Conservation (phyloP, 1,284 basidiomycete genomes). For the Boletellus deceptivus region DNA sequence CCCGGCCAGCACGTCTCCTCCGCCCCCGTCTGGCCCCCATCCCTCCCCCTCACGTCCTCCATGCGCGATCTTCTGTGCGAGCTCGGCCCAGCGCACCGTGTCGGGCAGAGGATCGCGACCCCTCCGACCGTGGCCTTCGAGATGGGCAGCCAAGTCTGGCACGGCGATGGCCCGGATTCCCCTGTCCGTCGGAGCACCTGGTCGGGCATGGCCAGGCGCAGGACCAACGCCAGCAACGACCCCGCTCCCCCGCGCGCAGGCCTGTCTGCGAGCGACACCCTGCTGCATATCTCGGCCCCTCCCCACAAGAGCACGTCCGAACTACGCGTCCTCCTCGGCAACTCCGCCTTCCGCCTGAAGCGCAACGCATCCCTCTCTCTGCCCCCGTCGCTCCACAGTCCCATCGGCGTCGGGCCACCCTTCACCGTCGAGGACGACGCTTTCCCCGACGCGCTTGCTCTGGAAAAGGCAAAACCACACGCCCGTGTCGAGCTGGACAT, state of each 20-base stretch:
- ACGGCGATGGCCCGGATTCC: constrained; percentile 11
- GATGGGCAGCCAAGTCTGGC: constrained; percentile 25
- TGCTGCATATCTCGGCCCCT: constrained; percentile 47
- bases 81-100: constrained; percentile 39
- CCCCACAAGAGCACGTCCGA: constrained; percentile 51
- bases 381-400: constrained; percentile 12
- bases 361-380: constrained; percentile 48
- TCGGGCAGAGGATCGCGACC: constrained; percentile 39
- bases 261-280: constrained; percentile 49
- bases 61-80: constrained; percentile 44
- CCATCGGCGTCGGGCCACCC: constrained; percentile 3
- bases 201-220: constrained; percentile 10
- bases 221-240: constrained; percentile 6
- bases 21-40: constrained; percentile 20
- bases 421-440: constrained; percentile 15
- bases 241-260: constrained; percentile 10
- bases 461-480: constrained; percentile 65
- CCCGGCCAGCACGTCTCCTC: constrained; percentile 8
- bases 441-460: constrained; percentile 32
- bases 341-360: constrained; percentile 54
- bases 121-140: constrained; percentile 9
- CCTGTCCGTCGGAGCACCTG: constrained; percentile 16
- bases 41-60: constrained; percentile 38
- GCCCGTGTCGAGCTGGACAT: constrained; percentile 87
- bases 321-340: constrained; percentile 60